Conservation (phyloP, 225 moss, liverwort and hornwort species). For the Physcomitrellopsis africana region DNA sequence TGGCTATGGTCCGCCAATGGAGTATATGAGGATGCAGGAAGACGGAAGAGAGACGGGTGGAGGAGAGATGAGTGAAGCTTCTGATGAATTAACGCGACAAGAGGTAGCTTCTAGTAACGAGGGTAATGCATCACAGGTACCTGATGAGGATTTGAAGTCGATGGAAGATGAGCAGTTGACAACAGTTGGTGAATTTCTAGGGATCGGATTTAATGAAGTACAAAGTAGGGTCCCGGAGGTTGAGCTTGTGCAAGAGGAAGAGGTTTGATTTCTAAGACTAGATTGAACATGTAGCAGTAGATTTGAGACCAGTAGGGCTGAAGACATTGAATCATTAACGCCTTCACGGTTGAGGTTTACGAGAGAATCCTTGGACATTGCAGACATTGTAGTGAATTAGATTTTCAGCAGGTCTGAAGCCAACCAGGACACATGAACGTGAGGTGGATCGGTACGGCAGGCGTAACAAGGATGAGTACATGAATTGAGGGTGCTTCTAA, state of each 20-base stretch:
- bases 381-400: neutral
- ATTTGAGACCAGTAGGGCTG: neutral
- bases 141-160: slow-evolving; percentile 28
- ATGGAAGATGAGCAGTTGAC: slow-evolving; percentile 31
- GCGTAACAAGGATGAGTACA: slow-evolving; percentile 3
- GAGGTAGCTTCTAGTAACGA: slow-evolving; percentile 25
- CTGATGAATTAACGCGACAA: slow-evolving; percentile 21
- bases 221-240: slow-evolving; percentile 33
- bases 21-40: slow-evolving; percentile 42
- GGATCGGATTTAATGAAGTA: slow-evolving; percentile 30
- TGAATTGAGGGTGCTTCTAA: neutral
- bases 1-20: slow-evolving; percentile 44
- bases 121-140: slow-evolving; percentile 3
- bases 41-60: slow-evolving; percentile 36
- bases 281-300: neutral
- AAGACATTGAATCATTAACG: neutral
- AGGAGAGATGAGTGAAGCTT: slow-evolving; percentile 28
- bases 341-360: neutral
- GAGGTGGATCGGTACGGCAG: neutral
- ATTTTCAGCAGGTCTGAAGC: neutral
- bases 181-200: slow-evolving; percentile 39
- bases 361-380: neutral
- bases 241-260: slow-evolving; percentile 45
- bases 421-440: slow-evolving; percentile 12
- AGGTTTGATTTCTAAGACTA: slow-evolving; percentile 27